phyloP scores from a whole-genome alignment of 73 alveolate species.

The Paramecium primaurelia region DNA sequence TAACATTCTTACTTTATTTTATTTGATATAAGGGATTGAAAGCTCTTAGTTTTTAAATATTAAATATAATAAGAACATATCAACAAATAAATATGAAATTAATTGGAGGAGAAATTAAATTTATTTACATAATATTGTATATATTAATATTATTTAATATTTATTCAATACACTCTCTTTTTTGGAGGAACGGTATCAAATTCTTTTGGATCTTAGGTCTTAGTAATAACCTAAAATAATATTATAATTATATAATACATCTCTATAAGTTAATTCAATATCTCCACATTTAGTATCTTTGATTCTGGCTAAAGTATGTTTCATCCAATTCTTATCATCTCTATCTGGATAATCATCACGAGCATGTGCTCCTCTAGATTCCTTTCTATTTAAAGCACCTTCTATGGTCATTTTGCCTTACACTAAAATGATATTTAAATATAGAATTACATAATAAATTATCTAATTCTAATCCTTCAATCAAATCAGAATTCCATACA shows the following conservation, averaged over 20 bases:
- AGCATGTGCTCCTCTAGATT: conserved; percentile 89
- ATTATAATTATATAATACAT: background rate
- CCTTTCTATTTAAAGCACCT: conserved; percentile 79
- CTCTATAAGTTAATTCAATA: conserved; percentile 70
- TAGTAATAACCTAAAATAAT: conserved; percentile 6
- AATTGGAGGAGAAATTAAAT: background rate
- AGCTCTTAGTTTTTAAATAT: too few relatives aligned
- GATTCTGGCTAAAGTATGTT: conserved; percentile 73
- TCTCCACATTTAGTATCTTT: conserved; percentile 47
- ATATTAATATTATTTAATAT: background rate
- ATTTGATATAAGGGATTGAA: too few relatives aligned
- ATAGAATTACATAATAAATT: conserved; percentile 59
- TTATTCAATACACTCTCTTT: conserved; percentile 74
- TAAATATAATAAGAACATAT: too few relatives aligned
- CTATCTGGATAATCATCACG: conserved; percentile 84
- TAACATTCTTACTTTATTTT: too few relatives aligned
- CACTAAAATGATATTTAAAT: background rate
- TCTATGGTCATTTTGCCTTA: conserved; percentile 70
- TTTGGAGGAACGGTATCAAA: conserved; percentile 80
- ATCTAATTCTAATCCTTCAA: conserved; percentile 81
- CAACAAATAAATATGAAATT: background rate
- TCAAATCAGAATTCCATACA: conserved; percentile 79
- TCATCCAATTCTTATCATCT: conserved; percentile 86
- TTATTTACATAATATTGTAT: background rate
- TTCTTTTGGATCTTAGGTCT: conserved; percentile 70